Base-by-base conservation (phyloP, 2,329 filamentous ascomycete genomes). In the Laburnicola sp. region DNA sequence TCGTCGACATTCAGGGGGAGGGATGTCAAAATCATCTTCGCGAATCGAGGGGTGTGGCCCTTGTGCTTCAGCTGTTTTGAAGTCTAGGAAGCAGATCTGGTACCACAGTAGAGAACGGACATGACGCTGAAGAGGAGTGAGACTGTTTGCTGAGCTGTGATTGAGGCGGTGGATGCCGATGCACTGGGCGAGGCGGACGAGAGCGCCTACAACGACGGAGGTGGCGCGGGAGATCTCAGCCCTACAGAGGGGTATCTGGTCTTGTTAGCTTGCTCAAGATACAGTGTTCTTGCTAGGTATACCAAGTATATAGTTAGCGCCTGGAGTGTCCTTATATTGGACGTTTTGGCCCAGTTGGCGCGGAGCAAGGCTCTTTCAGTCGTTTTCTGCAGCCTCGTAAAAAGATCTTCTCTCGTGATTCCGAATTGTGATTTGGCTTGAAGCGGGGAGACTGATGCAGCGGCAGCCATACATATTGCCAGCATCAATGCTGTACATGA, bases 61-160 rank as follows among this genome's bases (percentile, higher is more conserved):
- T 55, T 89, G 87, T 1, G 85, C 83, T 70, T 91, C 88, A 62
- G 84, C 88, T 0, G 87, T 90, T 34, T 87, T 80, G 50, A 90
- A 81, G 65, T 91, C 88, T 6, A 92, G 77, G 66, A 89, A 89
- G 69, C 86, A 90, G 21, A 92, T 78, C 62, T 91, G 87, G 65
- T 90, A 86, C 88, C 88, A 91, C 30, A 91, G 78, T 34, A 91
- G 74, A 3, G 88, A 82, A 9, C 88, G 82, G 2, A 90, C 78
- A 46, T 91, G 87, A 0, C 84, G 85, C 60, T 91, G 87, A 2
- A 90, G 74, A 0, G 87, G 80, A 2, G 79, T 82, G 50, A 87
- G 78, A 1, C 82, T 83, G 62, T 88, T 90, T 7, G 80, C 78
- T 37, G 83, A 80, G 11, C 86, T 86, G 57, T 91, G 88, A 27